phyloP scores from a whole-genome alignment of 257 asterid species.

The Nicotiana benthamiana region DNA sequence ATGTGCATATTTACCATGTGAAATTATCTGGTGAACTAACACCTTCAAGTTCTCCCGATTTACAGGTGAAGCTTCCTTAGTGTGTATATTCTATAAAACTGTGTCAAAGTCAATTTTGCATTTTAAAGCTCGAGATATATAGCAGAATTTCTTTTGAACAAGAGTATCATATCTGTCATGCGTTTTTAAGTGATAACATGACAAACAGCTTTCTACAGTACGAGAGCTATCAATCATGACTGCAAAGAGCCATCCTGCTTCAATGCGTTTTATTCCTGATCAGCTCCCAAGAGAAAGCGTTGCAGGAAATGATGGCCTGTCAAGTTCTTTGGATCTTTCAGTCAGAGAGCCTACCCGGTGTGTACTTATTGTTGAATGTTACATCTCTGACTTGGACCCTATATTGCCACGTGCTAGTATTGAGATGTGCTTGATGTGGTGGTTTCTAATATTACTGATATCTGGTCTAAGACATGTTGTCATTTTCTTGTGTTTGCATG shows the following conservation, averaged over 20 bases:
- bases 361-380: slow-evolving; percentile 18
- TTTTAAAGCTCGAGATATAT: not conserved
- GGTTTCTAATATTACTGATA: not conserved
- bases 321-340: slow-evolving; percentile 46
- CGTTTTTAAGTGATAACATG: slow-evolving; percentile 95
- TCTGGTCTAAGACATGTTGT: not conserved
- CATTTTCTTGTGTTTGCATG: not conserved
- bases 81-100: not conserved
- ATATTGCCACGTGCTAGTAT: slow-evolving; percentile 14
- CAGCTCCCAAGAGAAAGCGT: slow-evolving; percentile 54
- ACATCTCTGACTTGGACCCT: slow-evolving; percentile 5
- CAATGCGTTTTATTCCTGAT: slow-evolving; percentile 92
- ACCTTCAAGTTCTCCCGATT: slow-evolving; percentile 75
- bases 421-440: not conserved
- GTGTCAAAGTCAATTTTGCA: not conserved
- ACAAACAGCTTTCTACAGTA: slow-evolving; percentile 99
- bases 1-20: slow-evolving; percentile 90
- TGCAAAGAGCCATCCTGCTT: slow-evolving; percentile 96
- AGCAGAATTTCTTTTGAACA: slow-evolving; percentile 22
- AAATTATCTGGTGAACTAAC: slow-evolving; percentile 85
- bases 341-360: slow-evolving; percentile 80
- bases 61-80: slow-evolving; percentile 55
- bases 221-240: slow-evolving; percentile 99
- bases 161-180: slow-evolving; percentile 31
- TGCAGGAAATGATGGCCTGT: slow-evolving; percentile 31